These are phyloP conservation scores for Penicillium sp. DNA, from an alignment of 2,329 filamentous ascomycete genomes.

Conservation along the genomic window DNA sequence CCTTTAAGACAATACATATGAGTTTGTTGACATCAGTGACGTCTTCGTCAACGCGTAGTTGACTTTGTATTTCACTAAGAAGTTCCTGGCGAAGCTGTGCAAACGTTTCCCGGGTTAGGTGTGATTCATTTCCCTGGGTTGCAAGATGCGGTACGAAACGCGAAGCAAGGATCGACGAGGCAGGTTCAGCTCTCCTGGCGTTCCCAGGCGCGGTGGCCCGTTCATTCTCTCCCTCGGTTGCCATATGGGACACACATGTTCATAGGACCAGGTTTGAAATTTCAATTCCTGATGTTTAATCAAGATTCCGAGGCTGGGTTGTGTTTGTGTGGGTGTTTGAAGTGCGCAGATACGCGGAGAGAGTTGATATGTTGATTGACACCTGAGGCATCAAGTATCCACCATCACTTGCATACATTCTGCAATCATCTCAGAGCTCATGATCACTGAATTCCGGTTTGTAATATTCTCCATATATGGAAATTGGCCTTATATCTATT, in stretches of 20 bases:
- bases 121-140: constrained; percentile 60
- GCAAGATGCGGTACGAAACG: constrained; percentile 82
- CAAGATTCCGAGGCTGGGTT: constrained; percentile 8
- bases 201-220: constrained; percentile 19
- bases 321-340: not conserved
- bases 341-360: constrained; percentile 11
- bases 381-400: constrained; percentile 22
- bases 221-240: constrained; percentile 24
- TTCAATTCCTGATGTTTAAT: not conserved
- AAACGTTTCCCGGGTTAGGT: constrained; percentile 71
- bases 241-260: constrained; percentile 27
- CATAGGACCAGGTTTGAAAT: not conserved
- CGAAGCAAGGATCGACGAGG: constrained; percentile 79
- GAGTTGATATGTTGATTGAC: constrained; percentile 16
- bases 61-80: constrained; percentile 48
- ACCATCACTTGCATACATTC: not conserved
- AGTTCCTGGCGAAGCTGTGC: constrained; percentile 70
- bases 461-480: not conserved
- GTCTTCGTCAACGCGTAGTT: constrained; percentile 60
- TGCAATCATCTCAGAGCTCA: not conserved
- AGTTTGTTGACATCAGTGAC: constrained; percentile 79
- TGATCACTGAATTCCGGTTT: not conserved
- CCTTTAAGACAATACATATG: constrained; percentile 78
- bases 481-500: not conserved
- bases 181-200: constrained; percentile 31